These are phyloP conservation scores for Neofusicoccum kwambonambiense DNA, from an alignment of 2,329 filamentous ascomycete species.

Conservation along the genomic window DNA sequence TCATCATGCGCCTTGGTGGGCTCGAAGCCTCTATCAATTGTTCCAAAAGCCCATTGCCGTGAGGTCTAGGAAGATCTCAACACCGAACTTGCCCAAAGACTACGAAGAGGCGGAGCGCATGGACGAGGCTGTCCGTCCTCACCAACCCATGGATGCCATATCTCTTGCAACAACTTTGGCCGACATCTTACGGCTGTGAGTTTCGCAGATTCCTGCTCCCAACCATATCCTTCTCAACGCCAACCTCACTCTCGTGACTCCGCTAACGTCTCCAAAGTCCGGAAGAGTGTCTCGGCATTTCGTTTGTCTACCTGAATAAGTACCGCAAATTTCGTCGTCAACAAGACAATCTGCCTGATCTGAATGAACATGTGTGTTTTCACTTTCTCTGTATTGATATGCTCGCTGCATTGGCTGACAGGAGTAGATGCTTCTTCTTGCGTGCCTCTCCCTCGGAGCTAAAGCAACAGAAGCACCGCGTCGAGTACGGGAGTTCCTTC, in stretches of 20 bases:
- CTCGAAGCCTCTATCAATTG: no score
- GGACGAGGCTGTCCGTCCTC: background rate
- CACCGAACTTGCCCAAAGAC: background rate
- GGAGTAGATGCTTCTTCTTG: conserved; percentile 2
- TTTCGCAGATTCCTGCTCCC: background rate
- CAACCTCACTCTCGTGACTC: no score
- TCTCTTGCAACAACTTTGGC: conserved; percentile 30
- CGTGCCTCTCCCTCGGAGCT: conserved; percentile 2
- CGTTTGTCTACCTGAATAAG: conserved; percentile 34
- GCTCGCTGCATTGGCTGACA: background rate
- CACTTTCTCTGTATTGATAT: background rate
- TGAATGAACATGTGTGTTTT: background rate
- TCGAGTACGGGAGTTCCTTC: background rate
- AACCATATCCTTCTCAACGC: background rate
- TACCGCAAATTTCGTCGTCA: conserved; percentile 28
- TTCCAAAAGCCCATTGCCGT: no score
- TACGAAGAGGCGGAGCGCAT: background rate
- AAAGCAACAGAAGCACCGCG: background rate
- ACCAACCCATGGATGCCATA: background rate
- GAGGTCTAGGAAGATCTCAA: no score
- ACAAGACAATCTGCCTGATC: background rate
- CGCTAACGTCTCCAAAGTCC: conserved; percentile 19
- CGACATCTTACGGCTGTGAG: conserved; percentile 31
- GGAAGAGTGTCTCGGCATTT: conserved; percentile 33
- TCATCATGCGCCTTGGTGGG: no score